Conservation (phyloP, 148 eudicot species). For the Fagopyrum tataricum region DNA sequence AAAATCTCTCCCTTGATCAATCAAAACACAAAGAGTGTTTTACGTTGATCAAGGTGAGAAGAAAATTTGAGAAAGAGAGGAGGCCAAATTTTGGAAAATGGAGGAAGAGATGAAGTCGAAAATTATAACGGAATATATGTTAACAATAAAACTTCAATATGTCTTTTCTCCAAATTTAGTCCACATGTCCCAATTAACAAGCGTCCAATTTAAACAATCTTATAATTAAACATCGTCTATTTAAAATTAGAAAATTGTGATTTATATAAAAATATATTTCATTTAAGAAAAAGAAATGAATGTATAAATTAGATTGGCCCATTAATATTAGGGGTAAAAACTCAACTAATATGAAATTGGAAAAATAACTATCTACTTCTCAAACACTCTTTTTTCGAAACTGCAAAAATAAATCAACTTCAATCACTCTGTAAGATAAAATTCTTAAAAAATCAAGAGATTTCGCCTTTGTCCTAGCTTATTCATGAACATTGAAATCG, state of each 20-base stretch:
- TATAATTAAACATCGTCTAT: not conserved
- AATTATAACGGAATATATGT: not conserved
- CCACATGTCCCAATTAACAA: not conserved
- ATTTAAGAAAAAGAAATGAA: not conserved
- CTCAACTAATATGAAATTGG: too few species aligned
- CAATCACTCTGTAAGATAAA: too few species aligned
- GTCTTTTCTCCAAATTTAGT: not conserved
- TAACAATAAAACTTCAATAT: not conserved
- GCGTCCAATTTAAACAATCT: not conserved
- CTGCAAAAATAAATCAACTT: too few species aligned
- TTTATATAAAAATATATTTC: not conserved
- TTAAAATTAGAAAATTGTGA: not conserved
- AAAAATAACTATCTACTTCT: too few species aligned
- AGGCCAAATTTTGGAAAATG: not conserved
- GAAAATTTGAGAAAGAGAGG: not conserved
- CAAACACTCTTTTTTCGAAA: too few species aligned
- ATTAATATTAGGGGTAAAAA: too few species aligned
- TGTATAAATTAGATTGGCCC: too few species aligned
- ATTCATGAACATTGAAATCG: too few species aligned
- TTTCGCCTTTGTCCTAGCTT: too few species aligned
- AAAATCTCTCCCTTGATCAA: constrained; percentile 15
- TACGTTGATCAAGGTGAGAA: constrained; percentile 23
- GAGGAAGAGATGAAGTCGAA: not conserved
- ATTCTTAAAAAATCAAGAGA: too few species aligned
- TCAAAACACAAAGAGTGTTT: constrained; percentile 26